Evolutionary conservation across 2,329 filamentous ascomycete genomes (phyloP), one percentile per base, ranked within the genome.

Genomic region (Trichocomaceae sp.): DNA sequence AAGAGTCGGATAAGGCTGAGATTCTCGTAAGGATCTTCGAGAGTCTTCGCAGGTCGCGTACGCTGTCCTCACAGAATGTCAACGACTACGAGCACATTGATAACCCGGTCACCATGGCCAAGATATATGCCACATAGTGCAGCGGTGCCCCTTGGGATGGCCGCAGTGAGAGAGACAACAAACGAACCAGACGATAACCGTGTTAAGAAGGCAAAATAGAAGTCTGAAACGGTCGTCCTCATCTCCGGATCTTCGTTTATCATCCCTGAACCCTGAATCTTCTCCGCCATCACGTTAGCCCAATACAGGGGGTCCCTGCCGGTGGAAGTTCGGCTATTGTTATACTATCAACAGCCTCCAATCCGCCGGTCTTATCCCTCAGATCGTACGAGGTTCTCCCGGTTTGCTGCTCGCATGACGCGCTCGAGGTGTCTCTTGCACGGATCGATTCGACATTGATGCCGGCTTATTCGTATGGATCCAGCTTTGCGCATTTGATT

Each of bases 71-170:
- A 63, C 41, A 10, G 58, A 59, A n/a, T 61, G 60, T 1, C 61
- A 26, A 26, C 23, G 23, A 26, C 23, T 3, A 26, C 23, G 53
- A 62, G 47, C n/a, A 61, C 50, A 46, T 62, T 61, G 12, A 61
- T 57, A 12, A 62, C 48, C 2, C 59, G 58, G 47, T 63, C 61
- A 23, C 61, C 54, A 15, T 62, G 58, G 22, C 57, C 35, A n/a
- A 62, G 51, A 33, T 62, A 63, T 9, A 61, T 47, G 17, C 56
- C 45, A 26, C 57, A 59, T 17, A 61, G 42, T 15, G 57, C 45
- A 47, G 39, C 20, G 37, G 50, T 42, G n/a, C 48, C 17, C 37
- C 33, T 17, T 42, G 50, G 5, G 49, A 31, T 2, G 49, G 54
- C 7, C 54, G 54, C 3, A 56, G 49, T 12, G 50, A 41, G 15